Evolutionary conservation across 345 rosid species (phyloP), one percentile per base, ranked within the genome.

Genomic region (Mallotus nudiflorus): DNA sequence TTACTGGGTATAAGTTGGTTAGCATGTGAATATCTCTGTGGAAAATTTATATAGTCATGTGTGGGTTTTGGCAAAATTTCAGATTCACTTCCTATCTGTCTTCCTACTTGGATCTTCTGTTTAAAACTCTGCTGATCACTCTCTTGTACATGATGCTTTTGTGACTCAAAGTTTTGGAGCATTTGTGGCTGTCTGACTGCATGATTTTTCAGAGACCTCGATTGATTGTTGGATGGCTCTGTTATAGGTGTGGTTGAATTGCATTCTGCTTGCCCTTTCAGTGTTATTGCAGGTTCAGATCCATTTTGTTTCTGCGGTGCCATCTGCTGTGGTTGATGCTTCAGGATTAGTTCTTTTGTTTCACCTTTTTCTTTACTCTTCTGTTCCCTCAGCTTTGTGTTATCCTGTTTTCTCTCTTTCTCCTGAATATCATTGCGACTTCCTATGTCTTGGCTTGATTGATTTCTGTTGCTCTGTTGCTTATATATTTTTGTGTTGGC

Each of bases 341-440:
- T 78, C 55, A 65, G 33, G 42, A 58, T 24, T 24, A 59, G 78
- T 20, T 78, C 76, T 68, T 75, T 71, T 37, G 53, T 51, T 42
- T 74, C 78, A 27, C 29, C 69, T 69, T 70, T 76, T 58, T 71
- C 85, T 52, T 49, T 18, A 9, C 54, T 75, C 70, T 67, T 77
- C 42, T 78, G 80, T 66, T 75, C 87, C 73, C 74, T 81, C 48
- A 69, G 50, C 62, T 71, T 77, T 29, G 65, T 24, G 55, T 35
- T 71, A 69, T 90, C 83, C 25, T 78, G 78, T 71, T 74, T 78
- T 67, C 66, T 78, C 71, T 78, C 80, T 56, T 65, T 83, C 59
- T 71, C 86, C 66, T 52, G 78, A 54, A 53, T 45, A 27, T 72
- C 75, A 53, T 77, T 84, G 59, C 71, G 77, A 60, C 70, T 69